A percentile compares a stretch with the other conserved stretches of the same genome.
Evolutionary conservation across 2,329 filamentous ascomycete genomes (phyloP).

Genomic region (Xylariaceae sp.): DNA sequence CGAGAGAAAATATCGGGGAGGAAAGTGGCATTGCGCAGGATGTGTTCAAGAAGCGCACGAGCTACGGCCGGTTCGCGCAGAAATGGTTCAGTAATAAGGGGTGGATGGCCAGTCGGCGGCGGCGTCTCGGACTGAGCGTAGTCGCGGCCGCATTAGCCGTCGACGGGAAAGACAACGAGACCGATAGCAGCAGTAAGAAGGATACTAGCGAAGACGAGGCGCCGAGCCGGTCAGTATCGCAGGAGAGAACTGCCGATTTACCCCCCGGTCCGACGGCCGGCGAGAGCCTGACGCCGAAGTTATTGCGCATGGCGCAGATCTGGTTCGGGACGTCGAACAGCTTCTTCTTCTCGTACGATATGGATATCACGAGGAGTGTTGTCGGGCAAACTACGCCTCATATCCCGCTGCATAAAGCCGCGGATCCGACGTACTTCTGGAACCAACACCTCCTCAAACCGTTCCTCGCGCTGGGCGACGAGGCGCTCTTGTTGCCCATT

Average conservation of each 20-base stretch:
- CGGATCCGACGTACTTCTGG: conserved; percentile 85
- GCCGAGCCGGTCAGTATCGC: conserved; percentile 26
- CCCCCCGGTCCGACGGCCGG: conserved; percentile 35
- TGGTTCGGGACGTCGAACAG: conserved; percentile 76
- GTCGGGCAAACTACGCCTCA: conserved; percentile 41
- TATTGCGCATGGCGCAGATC: conserved; percentile 76
- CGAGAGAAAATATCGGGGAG: conserved; percentile 17
- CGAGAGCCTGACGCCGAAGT: conserved; percentile 67
- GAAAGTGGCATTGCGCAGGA: conserved; percentile 73
- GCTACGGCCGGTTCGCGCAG: conserved; percentile 83
- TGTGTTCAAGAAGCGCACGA: conserved; percentile 75
- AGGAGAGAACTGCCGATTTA: conserved; percentile 25
- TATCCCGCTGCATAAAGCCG: conserved; percentile 63
- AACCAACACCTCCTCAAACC: conserved; percentile 70
- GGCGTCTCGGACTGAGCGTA: conserved; percentile 62
- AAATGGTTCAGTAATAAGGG: conserved; percentile 86
- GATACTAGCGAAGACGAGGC: conserved; percentile 25
- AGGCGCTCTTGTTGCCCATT: conserved; percentile 68
- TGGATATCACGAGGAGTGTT: conserved; percentile 74
- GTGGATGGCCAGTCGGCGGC: conserved; percentile 67
- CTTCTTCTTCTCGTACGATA: conserved; percentile 94
- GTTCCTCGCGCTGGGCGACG: conserved; percentile 68
- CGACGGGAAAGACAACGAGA: conserved; percentile 32
- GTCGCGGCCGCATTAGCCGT: conserved; percentile 33
- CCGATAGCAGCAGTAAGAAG: conserved; percentile 7